Evolutionary conservation across 192 early-diverging fungal species (phyloP), one percentile per base, ranked within the genome.

Genomic region (Entophlyctis helioformis): DNA sequence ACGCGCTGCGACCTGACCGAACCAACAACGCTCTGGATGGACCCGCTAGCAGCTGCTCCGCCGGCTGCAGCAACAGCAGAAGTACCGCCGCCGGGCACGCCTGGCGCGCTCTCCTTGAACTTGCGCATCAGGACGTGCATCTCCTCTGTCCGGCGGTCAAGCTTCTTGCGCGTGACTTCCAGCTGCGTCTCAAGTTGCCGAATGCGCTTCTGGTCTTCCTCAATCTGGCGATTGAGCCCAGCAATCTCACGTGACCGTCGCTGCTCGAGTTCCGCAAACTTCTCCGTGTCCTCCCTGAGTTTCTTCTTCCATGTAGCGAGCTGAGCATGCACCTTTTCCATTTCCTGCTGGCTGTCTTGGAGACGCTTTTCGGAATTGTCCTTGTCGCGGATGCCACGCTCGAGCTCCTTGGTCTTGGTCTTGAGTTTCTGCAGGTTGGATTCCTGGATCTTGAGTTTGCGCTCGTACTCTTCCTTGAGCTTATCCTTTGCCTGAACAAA

Each of bases 271-370:
- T 73, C 71, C 15, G 36, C 31, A 4, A 66, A 12, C 41, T 60
- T 73, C 24, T 73, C 71, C 12, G 54, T 21, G 18, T 72, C 70
- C 10, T 73, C 71, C 50, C 68, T 74, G 7, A 60, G 33, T 36
- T 67, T 70, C 51, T 65, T 74, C 42, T 67, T 74, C 23, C 53
- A 44, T 18, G 32, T 39, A 39, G 39, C 32, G 1, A 59, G 20
- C 15, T 49, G 41, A 1, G 1, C 33, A 11, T 51, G 36, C 12
- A 62, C 19, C 42, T 48, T 67, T 37, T 62, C 67, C 11, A 74
- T 36, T 48, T 74, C 71, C 15, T 55, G 50, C 44, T 53, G 46
- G 12, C 49, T 32, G 8, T 66, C 68, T 18, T 35, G 16, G 20
- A 35, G 12, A 24, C 42, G 45, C 18, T 50, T 39, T 16, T 63